phyloP scores from a whole-genome alignment of 768 basidiomycete genomes.

The Suillus fuscotomentosus region DNA sequence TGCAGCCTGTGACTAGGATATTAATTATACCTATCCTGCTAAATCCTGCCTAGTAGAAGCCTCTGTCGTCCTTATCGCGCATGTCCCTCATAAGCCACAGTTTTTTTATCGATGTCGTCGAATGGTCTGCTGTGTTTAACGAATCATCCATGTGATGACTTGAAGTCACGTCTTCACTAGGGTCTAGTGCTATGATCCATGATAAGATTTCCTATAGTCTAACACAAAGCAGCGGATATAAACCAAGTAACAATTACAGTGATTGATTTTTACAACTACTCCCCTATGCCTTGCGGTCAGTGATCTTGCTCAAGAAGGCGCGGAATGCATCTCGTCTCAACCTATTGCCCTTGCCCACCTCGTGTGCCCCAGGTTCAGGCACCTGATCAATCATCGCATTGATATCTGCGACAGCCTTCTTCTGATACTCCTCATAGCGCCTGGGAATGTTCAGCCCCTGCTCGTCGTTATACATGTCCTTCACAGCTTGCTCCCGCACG shows the following conservation, averaged over 20 bases:
- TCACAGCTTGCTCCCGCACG: slow-evolving; percentile 54
- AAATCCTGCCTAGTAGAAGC: too few relatives aligned
- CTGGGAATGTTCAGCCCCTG: slow-evolving; percentile 45
- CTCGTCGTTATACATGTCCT: slow-evolving; percentile 65
- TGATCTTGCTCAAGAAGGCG: slow-evolving; percentile 85
- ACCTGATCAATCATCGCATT: slow-evolving; percentile 70
- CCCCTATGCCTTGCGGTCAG: slow-evolving; percentile 35
- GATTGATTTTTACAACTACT: background rate
- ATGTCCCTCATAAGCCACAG: background rate
- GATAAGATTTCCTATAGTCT: background rate
- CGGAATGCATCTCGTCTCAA: slow-evolving; percentile 72
- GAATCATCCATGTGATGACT: background rate
- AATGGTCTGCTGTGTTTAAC: background rate
- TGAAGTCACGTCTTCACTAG: background rate
- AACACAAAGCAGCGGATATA: background rate
- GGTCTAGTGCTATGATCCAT: background rate
- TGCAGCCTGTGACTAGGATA: background rate
- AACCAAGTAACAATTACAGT: background rate
- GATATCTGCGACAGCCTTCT: slow-evolving; percentile 34
- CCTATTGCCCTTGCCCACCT: slow-evolving; percentile 40
- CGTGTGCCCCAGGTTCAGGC: slow-evolving; percentile 49
- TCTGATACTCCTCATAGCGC: slow-evolving; percentile 79
- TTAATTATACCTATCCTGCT: background rate
- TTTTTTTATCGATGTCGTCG: background rate
- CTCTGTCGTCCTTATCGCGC: background rate